Evolutionary conservation across 805 yeast species (phyloP).

Genomic region (Saccharomycopsis fermentans): DNA sequence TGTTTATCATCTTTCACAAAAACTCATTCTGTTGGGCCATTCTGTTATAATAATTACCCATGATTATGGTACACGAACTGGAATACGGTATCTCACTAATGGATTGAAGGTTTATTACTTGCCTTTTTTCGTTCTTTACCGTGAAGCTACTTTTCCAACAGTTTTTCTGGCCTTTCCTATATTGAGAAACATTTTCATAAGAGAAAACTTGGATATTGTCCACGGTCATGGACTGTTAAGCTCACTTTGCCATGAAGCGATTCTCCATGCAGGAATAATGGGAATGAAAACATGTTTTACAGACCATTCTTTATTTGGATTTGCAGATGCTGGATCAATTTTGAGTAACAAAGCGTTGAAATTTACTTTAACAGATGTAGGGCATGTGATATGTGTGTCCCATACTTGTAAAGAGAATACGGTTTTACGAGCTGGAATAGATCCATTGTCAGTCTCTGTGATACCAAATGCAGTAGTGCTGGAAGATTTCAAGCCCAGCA

Average conservation of each 20-base stretch:
- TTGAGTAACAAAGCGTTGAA: constrained; percentile 78
- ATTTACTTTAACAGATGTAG: constrained; percentile 76
- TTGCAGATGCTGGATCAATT: constrained; percentile 74
- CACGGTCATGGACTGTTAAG: constrained; percentile 95
- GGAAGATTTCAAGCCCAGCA: constrained; percentile 58
- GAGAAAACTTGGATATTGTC: constrained; percentile 80
- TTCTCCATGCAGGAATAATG: constrained; percentile 88
- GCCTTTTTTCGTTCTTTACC: constrained; percentile 69
- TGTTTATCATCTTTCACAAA: constrained; percentile 81
- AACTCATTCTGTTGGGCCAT: constrained; percentile 71
- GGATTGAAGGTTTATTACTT: constrained; percentile 90
- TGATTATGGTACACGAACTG: constrained; percentile 72
- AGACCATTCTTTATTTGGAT: constrained; percentile 93
- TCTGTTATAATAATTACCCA: constrained; percentile 83
- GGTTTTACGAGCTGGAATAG: constrained; percentile 73
- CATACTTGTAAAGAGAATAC: constrained; percentile 96
- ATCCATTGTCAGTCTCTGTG: constrained; percentile 72
- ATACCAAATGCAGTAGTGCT: constrained; percentile 95
- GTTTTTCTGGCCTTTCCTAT: constrained; percentile 84
- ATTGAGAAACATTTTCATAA: constrained; percentile 68
- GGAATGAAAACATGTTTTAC: constrained; percentile 87
- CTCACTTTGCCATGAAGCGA: constrained; percentile 78
- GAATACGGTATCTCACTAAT: constrained; percentile 73
- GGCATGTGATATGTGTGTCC: constrained; percentile 92
- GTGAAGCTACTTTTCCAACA: constrained; percentile 82